Percentiles rank a stretch among this genome's conserved stretches.
Conservation (phyloP, 352 stramenopile genomes). For the Aphanomyces cochlioides region DNA sequence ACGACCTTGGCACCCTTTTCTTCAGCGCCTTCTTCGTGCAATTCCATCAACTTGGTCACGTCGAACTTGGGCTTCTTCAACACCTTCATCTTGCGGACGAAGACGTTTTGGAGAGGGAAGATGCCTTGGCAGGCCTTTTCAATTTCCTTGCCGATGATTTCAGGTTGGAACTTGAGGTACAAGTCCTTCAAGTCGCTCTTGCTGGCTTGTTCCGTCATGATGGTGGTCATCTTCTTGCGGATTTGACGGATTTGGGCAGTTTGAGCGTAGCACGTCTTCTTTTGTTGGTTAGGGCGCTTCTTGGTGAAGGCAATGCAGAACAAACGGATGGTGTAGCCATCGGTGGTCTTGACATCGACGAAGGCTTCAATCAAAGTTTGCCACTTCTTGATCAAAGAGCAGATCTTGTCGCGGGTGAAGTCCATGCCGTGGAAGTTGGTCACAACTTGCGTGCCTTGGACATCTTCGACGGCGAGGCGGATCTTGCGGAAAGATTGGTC, state of each 20-base stretch:
- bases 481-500: conserved; percentile 98
- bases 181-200: conserved; percentile 99
- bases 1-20: conserved; percentile 90
- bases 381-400: conserved; percentile 99
- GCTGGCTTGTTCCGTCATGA: conserved; percentile 96
- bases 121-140: conserved; percentile 96
- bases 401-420: conserved; percentile 98
- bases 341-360: conserved; percentile 98
- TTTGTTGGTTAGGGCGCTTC: conserved; percentile 98
- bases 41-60: conserved; percentile 99
- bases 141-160: conserved; percentile 98
- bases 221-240: conserved; percentile 98
- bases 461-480: conserved; percentile 97
- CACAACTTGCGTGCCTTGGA: conserved; percentile 87
- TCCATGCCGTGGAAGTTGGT: conserved; percentile 92
- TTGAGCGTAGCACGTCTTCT: conserved; percentile 99
- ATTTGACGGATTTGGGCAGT: conserved; percentile 95
- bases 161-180: conserved; percentile 98
- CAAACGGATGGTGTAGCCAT: conserved; percentile 98
- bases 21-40: conserved; percentile 94
- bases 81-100: conserved; percentile 99
- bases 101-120: conserved; percentile 99
- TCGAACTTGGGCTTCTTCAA: conserved; percentile 99
- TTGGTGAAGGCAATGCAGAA: conserved; percentile 99
- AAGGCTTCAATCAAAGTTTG: conserved; percentile 98